These are phyloP conservation scores for Peronosclerospora sorghi DNA, from an alignment of 352 stramenopile genomes.

Conservation along the genomic window DNA sequence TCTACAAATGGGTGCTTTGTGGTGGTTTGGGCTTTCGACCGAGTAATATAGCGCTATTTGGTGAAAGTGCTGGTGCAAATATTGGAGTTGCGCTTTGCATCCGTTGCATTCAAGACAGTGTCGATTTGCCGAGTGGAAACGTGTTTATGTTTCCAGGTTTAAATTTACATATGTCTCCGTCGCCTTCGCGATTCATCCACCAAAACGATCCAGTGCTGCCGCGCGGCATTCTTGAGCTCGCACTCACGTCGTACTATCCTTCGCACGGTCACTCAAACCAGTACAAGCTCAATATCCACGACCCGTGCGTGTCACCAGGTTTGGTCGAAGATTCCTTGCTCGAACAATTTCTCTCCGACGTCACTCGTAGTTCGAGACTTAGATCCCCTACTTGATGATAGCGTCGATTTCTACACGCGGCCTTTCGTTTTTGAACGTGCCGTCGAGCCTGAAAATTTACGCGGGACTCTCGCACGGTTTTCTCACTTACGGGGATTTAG, in stretches of 20 bases:
- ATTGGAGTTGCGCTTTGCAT: constrained; percentile 76
- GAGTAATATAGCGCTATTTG: constrained; percentile 63
- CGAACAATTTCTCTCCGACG: constrained; percentile 67
- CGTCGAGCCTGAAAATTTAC: constrained; percentile 77
- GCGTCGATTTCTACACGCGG: constrained; percentile 86
- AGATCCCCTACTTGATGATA: constrained; percentile 82
- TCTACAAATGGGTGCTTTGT: constrained; percentile 80
- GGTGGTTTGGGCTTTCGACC: constrained; percentile 65
- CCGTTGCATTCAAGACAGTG: constrained; percentile 67
- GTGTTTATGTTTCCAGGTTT: constrained; percentile 87
- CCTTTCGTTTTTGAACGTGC: constrained; percentile 65
- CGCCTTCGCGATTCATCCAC: constrained; percentile 79
- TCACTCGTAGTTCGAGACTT: constrained; percentile 76
- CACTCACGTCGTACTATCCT: constrained; percentile 80
- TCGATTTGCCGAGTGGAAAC: constrained; percentile 62
- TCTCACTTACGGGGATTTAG: constrained; percentile 77
- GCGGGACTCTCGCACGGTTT: constrained; percentile 78
- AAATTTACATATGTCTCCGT: constrained; percentile 81
- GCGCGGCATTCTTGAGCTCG: constrained; percentile 64
- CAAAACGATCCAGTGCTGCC: constrained; percentile 81
- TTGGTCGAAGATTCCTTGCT: constrained; percentile 68
- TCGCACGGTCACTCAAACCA: constrained; percentile 73
- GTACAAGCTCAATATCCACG: constrained; percentile 84
- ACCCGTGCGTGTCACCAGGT: constrained; percentile 76
- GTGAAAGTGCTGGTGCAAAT: constrained; percentile 81